Percentiles rank a stretch among this genome's conserved stretches.
Conservation (phyloP, 2,329 filamentous ascomycete species). For the Colletotrichum caudatum region DNA sequence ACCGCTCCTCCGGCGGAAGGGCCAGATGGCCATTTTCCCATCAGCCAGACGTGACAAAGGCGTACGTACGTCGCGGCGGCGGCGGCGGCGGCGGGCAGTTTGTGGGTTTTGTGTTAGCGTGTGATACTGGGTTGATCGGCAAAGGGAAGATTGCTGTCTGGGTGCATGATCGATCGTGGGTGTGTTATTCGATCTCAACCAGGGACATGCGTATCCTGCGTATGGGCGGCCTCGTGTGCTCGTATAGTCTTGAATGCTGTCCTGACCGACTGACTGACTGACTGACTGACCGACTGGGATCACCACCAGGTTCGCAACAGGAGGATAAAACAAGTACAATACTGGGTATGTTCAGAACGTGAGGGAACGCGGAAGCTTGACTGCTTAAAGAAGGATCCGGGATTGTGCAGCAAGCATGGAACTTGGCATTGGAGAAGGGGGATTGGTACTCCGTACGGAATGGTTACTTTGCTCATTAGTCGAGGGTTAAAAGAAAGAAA, state of each 20-base stretch:
- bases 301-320: slow-evolving; percentile 32
- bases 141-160: slow-evolving; percentile 21
- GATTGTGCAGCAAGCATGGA: slow-evolving; percentile 37
- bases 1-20: slow-evolving; percentile 80
- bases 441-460: slow-evolving; percentile 10
- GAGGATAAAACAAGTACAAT: slow-evolving; percentile 19
- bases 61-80: not conserved
- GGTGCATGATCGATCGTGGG: slow-evolving; percentile 38
- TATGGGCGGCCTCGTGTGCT: slow-evolving; percentile 29
- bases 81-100: not conserved
- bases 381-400: slow-evolving; percentile 39
- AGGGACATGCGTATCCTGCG: slow-evolving; percentile 11
- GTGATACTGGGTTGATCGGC: slow-evolving; percentile 24
- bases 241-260: slow-evolving; percentile 37
- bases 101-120: slow-evolving; percentile 15
- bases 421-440: slow-evolving; percentile 20
- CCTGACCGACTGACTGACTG: not conserved
- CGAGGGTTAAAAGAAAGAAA: slow-evolving; percentile 12
- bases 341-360: slow-evolving; percentile 17
- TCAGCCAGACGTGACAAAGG: not conserved
- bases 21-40: slow-evolving; percentile 80
- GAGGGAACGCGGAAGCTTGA: slow-evolving; percentile 29
- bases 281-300: not conserved
- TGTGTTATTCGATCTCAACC: slow-evolving; percentile 26
- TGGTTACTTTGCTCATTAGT: slow-evolving; percentile 4